phyloP scores from a whole-genome alignment of 2,329 filamentous ascomycete species.

The Geosmithia morbida region DNA sequence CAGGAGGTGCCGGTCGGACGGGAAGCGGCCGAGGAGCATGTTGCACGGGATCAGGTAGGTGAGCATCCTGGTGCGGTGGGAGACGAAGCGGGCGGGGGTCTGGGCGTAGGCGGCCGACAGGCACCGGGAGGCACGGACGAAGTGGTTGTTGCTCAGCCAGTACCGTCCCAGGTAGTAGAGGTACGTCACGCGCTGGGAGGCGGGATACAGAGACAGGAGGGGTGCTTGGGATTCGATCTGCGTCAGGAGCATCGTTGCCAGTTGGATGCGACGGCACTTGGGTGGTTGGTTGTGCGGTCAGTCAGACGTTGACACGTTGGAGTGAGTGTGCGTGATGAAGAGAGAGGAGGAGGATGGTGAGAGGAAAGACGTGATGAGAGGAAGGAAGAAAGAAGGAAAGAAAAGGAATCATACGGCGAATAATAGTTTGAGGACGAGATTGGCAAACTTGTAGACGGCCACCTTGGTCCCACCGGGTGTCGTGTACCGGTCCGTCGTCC shows the following conservation, averaged over 20 bases:
- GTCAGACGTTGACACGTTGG: background rate
- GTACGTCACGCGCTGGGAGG: constrained; percentile 77
- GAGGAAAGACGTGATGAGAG: background rate
- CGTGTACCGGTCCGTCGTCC: constrained; percentile 50
- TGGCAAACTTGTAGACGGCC: constrained; percentile 85
- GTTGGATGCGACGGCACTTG: constrained; percentile 69
- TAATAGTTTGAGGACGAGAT: constrained; percentile 75
- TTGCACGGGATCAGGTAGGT: constrained; percentile 75
- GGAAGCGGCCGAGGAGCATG: constrained; percentile 73
- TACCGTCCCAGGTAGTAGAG: constrained; percentile 91
- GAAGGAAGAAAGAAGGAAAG: background rate
- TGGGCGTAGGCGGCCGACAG: constrained; percentile 71
- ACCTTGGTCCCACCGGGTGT: constrained; percentile 71
- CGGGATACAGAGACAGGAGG: constrained; percentile 67
- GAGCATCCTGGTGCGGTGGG: constrained; percentile 67
- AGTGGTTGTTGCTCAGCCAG: constrained; percentile 74
- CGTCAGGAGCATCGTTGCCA: constrained; percentile 77
- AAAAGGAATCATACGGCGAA: constrained; percentile 48
- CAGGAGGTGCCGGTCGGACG: constrained; percentile 48
- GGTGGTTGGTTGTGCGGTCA: constrained; percentile 20
- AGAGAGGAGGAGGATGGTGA: background rate
- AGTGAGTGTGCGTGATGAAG: background rate
- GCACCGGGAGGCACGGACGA: constrained; percentile 59
- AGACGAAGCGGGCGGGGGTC: constrained; percentile 42
- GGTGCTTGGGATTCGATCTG: constrained; percentile 78